Conservation (phyloP, 441 rosid genomes). For the Macaranga tanarius region DNA sequence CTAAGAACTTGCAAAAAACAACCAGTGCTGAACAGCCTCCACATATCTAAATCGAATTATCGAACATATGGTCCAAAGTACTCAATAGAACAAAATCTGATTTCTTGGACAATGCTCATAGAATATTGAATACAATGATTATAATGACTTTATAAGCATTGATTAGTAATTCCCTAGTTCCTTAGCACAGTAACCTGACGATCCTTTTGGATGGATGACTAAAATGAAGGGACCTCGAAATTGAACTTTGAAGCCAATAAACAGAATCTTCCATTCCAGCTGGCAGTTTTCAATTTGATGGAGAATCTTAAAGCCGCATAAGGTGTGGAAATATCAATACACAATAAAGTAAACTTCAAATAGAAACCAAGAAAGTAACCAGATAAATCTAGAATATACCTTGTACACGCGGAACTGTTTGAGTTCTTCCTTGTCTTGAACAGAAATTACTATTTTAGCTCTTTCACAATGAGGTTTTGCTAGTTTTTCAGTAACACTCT, state of each 20-base stretch:
- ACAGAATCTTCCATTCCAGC: not conserved
- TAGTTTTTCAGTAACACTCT: conserved; percentile 36
- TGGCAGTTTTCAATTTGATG: not conserved
- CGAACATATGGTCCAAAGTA: not conserved
- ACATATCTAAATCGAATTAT: not conserved
- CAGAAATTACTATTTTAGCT: conserved; percentile 61
- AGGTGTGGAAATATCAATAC: not conserved
- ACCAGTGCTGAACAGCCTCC: not conserved
- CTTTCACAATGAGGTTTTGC: conserved; percentile 43
- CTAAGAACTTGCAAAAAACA: not conserved
- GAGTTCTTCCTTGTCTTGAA: conserved; percentile 66
- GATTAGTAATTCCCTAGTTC: not conserved
- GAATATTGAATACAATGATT: not conserved
- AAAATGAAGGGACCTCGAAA: not conserved
- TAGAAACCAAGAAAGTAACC: not conserved
- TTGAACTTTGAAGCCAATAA: not conserved
- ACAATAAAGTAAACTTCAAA: not conserved
- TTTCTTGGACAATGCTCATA: not conserved
- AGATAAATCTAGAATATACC: conserved; percentile 35
- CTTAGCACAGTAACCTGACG: not conserved
- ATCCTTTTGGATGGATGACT: not conserved
- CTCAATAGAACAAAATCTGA: not conserved
- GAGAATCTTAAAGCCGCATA: not conserved
- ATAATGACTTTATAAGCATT: not conserved
- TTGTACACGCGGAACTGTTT: conserved; percentile 64